Evolutionary conservation across 768 basidiomycete genomes (phyloP).

Genomic region (Solioccasus polychromus): DNA sequence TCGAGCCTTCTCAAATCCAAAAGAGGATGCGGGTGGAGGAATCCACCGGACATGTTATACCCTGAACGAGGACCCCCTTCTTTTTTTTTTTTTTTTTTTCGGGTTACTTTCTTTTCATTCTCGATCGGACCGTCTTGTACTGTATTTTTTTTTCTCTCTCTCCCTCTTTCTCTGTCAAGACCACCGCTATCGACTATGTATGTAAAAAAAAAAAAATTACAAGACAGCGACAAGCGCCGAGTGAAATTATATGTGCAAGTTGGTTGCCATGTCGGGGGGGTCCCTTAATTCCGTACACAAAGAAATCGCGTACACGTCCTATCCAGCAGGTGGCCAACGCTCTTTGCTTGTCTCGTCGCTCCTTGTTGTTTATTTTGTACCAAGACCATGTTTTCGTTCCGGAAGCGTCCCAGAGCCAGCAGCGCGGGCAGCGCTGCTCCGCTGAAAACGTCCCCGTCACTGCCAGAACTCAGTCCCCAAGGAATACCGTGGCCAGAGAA

Average conservation of each 20-base stretch:
- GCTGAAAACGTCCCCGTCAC: conserved; percentile 74
- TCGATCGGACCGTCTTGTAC: conserved; percentile 36
- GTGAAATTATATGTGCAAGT: neutral
- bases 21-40: conserved; percentile 77
- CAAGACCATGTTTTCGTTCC: conserved; percentile 67
- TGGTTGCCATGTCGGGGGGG: conserved; percentile 29
- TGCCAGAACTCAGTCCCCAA: conserved; percentile 72
- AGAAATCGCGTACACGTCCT: conserved; percentile 15
- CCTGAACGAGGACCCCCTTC: conserved; percentile 40
- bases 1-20: conserved; percentile 47
- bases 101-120: conserved; percentile 30
- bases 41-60: conserved; percentile 48
- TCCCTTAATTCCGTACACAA: conserved; percentile 23
- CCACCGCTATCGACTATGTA: conserved; percentile 34
- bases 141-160: conserved; percentile 24
- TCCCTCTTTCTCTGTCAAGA: conserved; percentile 11
- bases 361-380: conserved; percentile 24
- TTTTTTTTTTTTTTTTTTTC: conserved; percentile 29
- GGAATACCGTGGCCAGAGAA: conserved; percentile 85
- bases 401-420: conserved; percentile 56
- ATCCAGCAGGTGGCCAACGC: conserved; percentile 17
- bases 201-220: conserved; percentile 22
- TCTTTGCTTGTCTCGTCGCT: conserved; percentile 25
- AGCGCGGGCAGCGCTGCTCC: conserved; percentile 38
- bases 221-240: conserved; percentile 3